Percentiles rank a stretch among this genome's conserved stretches.
These are phyloP conservation scores for Fomitopsis palustris DNA, from an alignment of 1,284 basidiomycete genomes.

Conservation along the genomic window DNA sequence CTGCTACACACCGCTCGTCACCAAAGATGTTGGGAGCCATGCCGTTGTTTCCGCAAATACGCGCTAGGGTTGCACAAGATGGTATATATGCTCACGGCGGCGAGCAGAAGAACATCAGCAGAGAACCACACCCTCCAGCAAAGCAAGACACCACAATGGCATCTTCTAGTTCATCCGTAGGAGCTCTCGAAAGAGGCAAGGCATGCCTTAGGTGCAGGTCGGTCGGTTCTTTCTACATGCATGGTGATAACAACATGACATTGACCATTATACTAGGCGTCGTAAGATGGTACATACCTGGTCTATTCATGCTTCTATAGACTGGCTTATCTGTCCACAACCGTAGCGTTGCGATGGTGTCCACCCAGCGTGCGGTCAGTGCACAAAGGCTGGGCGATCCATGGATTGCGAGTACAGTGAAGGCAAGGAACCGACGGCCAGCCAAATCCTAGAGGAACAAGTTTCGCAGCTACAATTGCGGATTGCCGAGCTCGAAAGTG, in stretches of 20 bases:
- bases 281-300: constrained; percentile 26
- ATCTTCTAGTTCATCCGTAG: constrained; percentile 14
- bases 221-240: not conserved
- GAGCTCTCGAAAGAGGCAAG: constrained; percentile 27
- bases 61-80: not conserved
- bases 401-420: constrained; percentile 31
- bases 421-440: constrained; percentile 22
- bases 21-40: not conserved
- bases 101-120: not conserved
- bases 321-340: not conserved
- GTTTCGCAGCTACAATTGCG: constrained; percentile 22
- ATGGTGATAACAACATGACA: not conserved
- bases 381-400: constrained; percentile 19
- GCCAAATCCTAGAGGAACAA: constrained; percentile 26
- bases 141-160: constrained; percentile 6
- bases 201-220: constrained; percentile 31
- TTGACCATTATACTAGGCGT: constrained; percentile 14
- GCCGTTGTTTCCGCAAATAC: not conserved
- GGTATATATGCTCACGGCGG: not conserved
- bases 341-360: constrained; percentile 28
- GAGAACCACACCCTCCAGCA: not conserved
- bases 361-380: constrained; percentile 27
- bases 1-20: not conserved
- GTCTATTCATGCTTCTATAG: too few relatives aligned
- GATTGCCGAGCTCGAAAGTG: constrained; percentile 25